phyloP scores from a whole-genome alignment of 192 early-diverging fungal genomes.

The Coemansia reversa region DNA sequence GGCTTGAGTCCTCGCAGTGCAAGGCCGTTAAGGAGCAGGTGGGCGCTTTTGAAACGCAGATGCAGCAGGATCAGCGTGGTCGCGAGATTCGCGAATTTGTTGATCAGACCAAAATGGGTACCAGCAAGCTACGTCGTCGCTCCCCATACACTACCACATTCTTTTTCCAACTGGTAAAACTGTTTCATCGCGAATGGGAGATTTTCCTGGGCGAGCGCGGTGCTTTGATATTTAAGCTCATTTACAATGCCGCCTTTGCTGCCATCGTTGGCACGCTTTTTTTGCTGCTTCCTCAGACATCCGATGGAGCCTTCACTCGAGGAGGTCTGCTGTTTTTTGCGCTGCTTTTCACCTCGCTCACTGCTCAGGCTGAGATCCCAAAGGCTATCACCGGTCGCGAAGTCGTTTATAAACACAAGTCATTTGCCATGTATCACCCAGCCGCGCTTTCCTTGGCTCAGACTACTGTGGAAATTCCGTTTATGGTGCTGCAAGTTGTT shows the following conservation, averaged over 20 bases:
- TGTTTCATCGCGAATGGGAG: conserved; percentile 64
- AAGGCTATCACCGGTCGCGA: conserved; percentile 69
- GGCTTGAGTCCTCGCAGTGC: conserved; percentile 51
- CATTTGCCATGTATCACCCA: conserved; percentile 69
- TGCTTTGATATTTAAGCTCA: conserved; percentile 58
- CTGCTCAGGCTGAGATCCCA: conserved; percentile 69
- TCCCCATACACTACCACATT: conserved; percentile 68
- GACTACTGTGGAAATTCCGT: conserved; percentile 59
- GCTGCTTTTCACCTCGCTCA: conserved; percentile 67
- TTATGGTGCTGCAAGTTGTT: conserved; percentile 55
- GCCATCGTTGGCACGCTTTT: conserved; percentile 72
- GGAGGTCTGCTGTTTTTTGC: conserved; percentile 78
- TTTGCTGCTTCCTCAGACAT: conserved; percentile 59
- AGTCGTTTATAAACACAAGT: conserved; percentile 77
- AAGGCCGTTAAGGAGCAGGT: conserved; percentile 42
- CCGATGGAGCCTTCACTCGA: conserved; percentile 72
- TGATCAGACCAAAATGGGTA: conserved; percentile 57
- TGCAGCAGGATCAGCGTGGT: conserved; percentile 38
- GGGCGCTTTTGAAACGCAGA: conserved; percentile 45
- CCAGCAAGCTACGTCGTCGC: conserved; percentile 47
- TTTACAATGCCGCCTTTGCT: conserved; percentile 64
- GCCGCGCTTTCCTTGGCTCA: conserved; percentile 64
- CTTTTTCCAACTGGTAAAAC: conserved; percentile 56
- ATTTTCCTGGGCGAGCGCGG: conserved; percentile 58
- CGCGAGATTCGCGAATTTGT: conserved; percentile 53